phyloP scores from a whole-genome alignment of 345 rosid species.

The Ceriops tagal region DNA sequence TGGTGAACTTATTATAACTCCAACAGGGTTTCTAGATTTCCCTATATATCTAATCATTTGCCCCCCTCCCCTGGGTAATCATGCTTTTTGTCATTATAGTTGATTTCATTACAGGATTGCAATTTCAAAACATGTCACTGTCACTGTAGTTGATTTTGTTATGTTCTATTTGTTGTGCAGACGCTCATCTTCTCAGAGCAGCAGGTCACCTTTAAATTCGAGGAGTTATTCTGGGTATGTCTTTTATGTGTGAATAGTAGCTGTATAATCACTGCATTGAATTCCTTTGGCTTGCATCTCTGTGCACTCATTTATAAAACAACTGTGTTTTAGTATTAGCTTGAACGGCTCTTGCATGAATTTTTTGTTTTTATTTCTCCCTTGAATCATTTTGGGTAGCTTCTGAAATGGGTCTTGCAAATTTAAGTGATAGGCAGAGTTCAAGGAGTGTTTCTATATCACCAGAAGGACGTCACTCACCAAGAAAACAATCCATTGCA shows the following conservation, averaged over 20 bases:
- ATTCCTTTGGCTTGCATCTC: neutral
- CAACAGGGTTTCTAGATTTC: slow-evolving; percentile 43
- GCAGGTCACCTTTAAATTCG: slow-evolving; percentile 58
- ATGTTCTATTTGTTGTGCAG: slow-evolving; percentile 35
- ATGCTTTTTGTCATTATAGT: neutral
- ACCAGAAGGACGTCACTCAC: slow-evolving; percentile 39
- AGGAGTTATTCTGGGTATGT: slow-evolving; percentile 64
- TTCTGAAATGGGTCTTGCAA: slow-evolving; percentile 15
- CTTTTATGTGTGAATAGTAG: neutral
- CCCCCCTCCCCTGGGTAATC: slow-evolving; percentile 36
- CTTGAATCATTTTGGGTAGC: slow-evolving; percentile 5
- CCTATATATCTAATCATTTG: slow-evolving; percentile 26
- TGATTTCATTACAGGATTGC: neutral
- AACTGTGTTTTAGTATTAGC: neutral
- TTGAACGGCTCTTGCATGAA: neutral
- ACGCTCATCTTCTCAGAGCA: slow-evolving; percentile 43
- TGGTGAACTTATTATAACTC: slow-evolving; percentile 7
- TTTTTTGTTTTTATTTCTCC: neutral
- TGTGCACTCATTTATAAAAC: neutral
- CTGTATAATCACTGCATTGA: slow-evolving; percentile 5
- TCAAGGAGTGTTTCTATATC: slow-evolving; percentile 78
- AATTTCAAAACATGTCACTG: neutral
- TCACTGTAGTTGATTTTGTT: neutral
- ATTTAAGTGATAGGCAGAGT: slow-evolving; percentile 36
- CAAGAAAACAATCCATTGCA: slow-evolving; percentile 39